A percentile compares a stretch with the other conserved stretches of the same genome.
Evolutionary conservation across 305 asterid species (phyloP).

Genomic region (Fraxinus xanthoxyloides): DNA sequence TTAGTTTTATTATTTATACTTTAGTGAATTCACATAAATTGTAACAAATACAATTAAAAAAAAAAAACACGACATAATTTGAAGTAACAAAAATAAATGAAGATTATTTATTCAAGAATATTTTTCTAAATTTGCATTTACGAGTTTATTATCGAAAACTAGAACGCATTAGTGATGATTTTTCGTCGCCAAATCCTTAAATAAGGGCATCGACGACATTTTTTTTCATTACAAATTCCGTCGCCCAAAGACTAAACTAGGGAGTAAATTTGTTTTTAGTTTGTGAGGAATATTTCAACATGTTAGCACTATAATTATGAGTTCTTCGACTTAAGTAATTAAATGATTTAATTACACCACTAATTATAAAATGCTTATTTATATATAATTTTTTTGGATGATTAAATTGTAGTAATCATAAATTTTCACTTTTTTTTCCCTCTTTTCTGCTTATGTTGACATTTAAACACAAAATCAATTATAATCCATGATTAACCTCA

Average conservation of each 20-base stretch:
- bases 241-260: background rate
- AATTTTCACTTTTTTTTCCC: background rate
- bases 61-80: background rate
- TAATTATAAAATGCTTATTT: background rate
- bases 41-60: background rate
- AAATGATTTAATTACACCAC: background rate
- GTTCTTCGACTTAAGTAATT: background rate
- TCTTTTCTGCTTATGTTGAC: constrained; percentile 13
- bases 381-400: background rate
- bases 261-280: background rate
- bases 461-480: constrained; percentile 11
- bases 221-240: background rate
- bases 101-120: background rate
- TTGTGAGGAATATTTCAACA: background rate
- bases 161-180: background rate
- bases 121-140: background rate
- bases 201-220: background rate
- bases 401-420: constrained; percentile 1
- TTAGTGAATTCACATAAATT: background rate
- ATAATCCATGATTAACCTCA: constrained; percentile 18
- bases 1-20: background rate
- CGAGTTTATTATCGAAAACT: background rate
- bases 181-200: background rate
- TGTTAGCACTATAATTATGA: background rate
- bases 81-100: background rate